Conservation (phyloP, 371 early-diverging fungal genomes). For the Mucor saturninus region DNA sequence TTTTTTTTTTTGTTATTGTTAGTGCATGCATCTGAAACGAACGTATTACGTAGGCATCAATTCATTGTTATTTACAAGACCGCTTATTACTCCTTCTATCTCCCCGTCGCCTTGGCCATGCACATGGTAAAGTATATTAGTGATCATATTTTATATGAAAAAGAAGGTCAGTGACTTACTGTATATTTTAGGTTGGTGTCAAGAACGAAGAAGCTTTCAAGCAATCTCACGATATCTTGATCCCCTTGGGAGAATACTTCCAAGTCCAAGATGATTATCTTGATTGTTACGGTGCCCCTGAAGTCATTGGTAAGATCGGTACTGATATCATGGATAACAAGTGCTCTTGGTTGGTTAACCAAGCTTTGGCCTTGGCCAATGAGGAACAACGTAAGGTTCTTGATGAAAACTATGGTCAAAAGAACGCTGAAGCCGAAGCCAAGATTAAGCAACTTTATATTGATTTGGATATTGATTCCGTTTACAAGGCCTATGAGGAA, state of each 20-base stretch:
- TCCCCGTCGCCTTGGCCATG: slow-evolving; percentile 96
- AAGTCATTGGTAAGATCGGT: slow-evolving; percentile 95
- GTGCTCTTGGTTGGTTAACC: slow-evolving; percentile 96
- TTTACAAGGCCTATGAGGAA: slow-evolving; percentile 89
- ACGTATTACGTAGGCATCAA: slow-evolving; percentile 60
- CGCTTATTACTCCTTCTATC: slow-evolving; percentile 98
- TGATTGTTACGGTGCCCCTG: slow-evolving; percentile 92
- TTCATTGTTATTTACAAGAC: slow-evolving; percentile 98
- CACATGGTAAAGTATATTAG: slow-evolving; percentile 62
- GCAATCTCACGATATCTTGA: slow-evolving; percentile 82
- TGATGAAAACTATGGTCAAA: slow-evolving; percentile 92
- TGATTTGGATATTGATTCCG: slow-evolving; percentile 76
- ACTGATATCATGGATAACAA: slow-evolving; percentile 99
- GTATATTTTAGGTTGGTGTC: slow-evolving; percentile 65
- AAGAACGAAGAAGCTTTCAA: slow-evolving; percentile 76
- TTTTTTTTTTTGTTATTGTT: background rate
- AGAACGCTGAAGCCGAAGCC: slow-evolving; percentile 73
- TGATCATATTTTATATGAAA: too few species aligned
- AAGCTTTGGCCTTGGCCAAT: slow-evolving; percentile 79
- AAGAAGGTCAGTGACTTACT: too few species aligned
- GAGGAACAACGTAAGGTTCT: slow-evolving; percentile 85
- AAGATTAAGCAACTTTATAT: slow-evolving; percentile 84
- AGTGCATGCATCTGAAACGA: background rate
- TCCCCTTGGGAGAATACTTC: slow-evolving; percentile 96
- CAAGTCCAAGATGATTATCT: slow-evolving; percentile 97